These are phyloP conservation scores for Xylaria curta DNA, from an alignment of 495 filamentous ascomycete genomes.

Conservation along the genomic window DNA sequence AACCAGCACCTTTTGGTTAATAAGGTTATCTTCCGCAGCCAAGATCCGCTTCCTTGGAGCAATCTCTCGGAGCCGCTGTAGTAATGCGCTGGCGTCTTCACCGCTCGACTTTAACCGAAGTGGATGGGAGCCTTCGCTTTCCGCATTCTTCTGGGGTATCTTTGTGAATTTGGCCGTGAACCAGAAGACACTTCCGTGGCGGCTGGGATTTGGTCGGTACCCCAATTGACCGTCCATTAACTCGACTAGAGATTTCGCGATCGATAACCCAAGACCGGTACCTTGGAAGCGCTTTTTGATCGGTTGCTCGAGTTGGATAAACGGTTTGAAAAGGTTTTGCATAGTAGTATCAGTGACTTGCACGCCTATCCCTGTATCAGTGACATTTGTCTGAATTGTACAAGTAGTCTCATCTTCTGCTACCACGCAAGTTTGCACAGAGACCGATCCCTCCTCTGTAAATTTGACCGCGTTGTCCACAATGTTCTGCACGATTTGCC, in stretches of 20 bases:
- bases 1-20: conserved; percentile 69
- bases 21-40: conserved; percentile 65
- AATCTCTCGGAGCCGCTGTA: conserved; percentile 29
- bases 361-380: conserved; percentile 81
- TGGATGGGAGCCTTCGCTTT: neutral
- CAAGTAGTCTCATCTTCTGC: conserved; percentile 50
- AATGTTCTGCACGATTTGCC: conserved; percentile 57
- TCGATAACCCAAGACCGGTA: conserved; percentile 79
- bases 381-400: conserved; percentile 64
- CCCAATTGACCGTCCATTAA: conserved; percentile 75
- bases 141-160: conserved; percentile 29
- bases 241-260: conserved; percentile 74
- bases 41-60: conserved; percentile 55
- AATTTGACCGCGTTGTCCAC: conserved; percentile 57
- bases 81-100: conserved; percentile 31
- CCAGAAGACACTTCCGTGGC: conserved; percentile 65
- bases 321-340: conserved; percentile 77
- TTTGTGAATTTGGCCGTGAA: conserved; percentile 60
- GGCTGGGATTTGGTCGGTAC: conserved; percentile 59
- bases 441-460: conserved; percentile 52
- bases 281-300: conserved; percentile 80
- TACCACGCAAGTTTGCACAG: conserved; percentile 41
- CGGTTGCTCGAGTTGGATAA: conserved; percentile 77
- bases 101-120: neutral
- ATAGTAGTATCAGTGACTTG: conserved; percentile 59